phyloP scores from a whole-genome alignment of 2,329 filamentous ascomycete species.

The Fusarium lateritium region DNA sequence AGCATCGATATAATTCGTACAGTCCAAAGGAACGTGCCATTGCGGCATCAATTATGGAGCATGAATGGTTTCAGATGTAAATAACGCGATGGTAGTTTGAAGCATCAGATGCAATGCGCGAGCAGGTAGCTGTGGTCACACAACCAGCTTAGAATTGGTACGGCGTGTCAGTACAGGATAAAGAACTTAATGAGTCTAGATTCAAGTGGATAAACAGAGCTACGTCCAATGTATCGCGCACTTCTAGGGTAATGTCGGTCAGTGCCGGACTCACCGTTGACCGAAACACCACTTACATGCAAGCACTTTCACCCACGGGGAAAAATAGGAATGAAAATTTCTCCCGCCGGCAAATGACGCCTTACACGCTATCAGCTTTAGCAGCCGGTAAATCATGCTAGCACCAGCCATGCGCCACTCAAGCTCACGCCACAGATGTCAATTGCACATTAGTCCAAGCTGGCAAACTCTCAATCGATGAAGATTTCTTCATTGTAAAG shows the following conservation, averaged over 20 bases:
- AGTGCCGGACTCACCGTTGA: background rate
- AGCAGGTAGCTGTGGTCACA: no score
- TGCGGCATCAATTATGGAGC: background rate
- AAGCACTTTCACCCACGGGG: background rate
- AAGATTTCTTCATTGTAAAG: background rate
- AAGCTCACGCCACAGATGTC: slow-evolving; percentile 33
- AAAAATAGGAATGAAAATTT: background rate
- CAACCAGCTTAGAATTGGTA: no score
- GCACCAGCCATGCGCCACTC: background rate
- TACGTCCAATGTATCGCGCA: no score
- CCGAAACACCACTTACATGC: background rate
- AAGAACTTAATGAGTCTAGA: no score
- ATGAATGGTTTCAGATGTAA: slow-evolving; percentile 8
- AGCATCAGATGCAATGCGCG: no score
- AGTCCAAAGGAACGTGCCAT: background rate
- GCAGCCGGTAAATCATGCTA: slow-evolving; percentile 17
- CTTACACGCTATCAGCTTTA: slow-evolving; percentile 12
- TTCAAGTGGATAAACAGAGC: no score
- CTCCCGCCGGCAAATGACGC: background rate
- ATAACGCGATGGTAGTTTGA: no score
- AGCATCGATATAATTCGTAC: slow-evolving; percentile 2
- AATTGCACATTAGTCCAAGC: slow-evolving; percentile 14
- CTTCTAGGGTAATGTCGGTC: background rate
- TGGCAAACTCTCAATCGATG: background rate
- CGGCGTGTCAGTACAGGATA: no score